phyloP scores from a whole-genome alignment of 192 early-diverging fungal genomes.

The Coemansia guatemalensis region DNA sequence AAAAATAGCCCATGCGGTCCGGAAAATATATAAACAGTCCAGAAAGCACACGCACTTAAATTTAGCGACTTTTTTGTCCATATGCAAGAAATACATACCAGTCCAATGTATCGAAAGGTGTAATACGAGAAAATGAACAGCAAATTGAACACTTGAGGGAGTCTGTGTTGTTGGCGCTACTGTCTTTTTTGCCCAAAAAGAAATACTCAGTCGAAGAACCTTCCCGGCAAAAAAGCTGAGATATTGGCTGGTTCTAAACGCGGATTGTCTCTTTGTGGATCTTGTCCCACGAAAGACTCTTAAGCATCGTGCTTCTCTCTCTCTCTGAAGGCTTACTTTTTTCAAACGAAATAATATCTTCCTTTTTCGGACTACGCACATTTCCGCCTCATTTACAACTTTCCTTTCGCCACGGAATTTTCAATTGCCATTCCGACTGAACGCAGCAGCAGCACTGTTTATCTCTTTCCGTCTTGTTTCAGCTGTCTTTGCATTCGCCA shows the following conservation, averaged over 20 bases:
- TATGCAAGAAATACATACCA: not conserved
- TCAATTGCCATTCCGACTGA: not conserved
- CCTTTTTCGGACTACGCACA: constrained; percentile 6
- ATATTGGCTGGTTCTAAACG: not conserved
- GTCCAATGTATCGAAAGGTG: no score
- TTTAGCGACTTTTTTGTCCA: not conserved
- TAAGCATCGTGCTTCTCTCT: not conserved
- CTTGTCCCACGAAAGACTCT: not conserved
- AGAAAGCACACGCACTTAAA: not conserved
- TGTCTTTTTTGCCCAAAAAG: not conserved
- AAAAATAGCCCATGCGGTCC: constrained; percentile 11
- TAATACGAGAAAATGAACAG: no score
- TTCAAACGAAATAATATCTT: constrained; percentile 1
- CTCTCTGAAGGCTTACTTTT: not conserved
- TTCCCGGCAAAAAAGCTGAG: not conserved
- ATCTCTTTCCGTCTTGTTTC: not conserved
- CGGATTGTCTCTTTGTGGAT: not conserved
- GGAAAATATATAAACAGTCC: not conserved
- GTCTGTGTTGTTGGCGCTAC: not conserved
- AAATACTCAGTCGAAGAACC: not conserved
- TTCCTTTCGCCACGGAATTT: not conserved
- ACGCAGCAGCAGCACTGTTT: not conserved
- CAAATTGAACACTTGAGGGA: not conserved
- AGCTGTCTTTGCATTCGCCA: not conserved
- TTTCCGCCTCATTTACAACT: not conserved